Conservation (phyloP, 345 rosid genomes). For the Eucalyptus urophylla region DNA sequence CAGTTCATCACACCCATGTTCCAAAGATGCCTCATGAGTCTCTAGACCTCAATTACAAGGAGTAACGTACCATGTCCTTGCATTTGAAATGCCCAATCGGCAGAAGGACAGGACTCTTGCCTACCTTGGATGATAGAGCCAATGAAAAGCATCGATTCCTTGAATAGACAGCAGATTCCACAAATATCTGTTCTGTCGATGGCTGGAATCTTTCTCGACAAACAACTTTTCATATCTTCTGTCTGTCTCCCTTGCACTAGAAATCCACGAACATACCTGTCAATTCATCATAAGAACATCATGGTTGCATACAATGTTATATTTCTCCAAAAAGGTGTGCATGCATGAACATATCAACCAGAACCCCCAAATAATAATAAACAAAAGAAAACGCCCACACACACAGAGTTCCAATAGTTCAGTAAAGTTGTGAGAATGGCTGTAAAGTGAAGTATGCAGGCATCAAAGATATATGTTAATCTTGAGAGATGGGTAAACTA, state of each 20-base stretch:
- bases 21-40: background rate
- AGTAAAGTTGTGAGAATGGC: background rate
- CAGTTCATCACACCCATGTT: background rate
- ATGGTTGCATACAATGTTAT: background rate
- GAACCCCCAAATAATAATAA: too few relatives aligned
- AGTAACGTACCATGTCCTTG: slow-evolving; percentile 55
- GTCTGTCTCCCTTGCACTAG: slow-evolving; percentile 33
- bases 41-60: background rate
- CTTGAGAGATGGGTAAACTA: background rate
- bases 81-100: slow-evolving; percentile 75
- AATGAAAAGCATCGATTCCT: slow-evolving; percentile 92
- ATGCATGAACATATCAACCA: background rate
- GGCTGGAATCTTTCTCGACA: slow-evolving; percentile 53
- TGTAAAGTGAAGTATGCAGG: background rate
- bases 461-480: background rate
- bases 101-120: slow-evolving; percentile 66
- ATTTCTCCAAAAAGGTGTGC: background rate
- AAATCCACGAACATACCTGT: slow-evolving; percentile 71
- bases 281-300: background rate
- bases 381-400: background rate
- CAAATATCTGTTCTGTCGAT: slow-evolving; percentile 39
- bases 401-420: background rate
- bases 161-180: slow-evolving; percentile 85
- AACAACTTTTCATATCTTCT: slow-evolving; percentile 35
- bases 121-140: slow-evolving; percentile 85